A percentile compares a stretch with the other conserved stretches of the same genome.
phyloP scores from a whole-genome alignment of 768 basidiomycete species.

The Ephemerocybe angulata region DNA sequence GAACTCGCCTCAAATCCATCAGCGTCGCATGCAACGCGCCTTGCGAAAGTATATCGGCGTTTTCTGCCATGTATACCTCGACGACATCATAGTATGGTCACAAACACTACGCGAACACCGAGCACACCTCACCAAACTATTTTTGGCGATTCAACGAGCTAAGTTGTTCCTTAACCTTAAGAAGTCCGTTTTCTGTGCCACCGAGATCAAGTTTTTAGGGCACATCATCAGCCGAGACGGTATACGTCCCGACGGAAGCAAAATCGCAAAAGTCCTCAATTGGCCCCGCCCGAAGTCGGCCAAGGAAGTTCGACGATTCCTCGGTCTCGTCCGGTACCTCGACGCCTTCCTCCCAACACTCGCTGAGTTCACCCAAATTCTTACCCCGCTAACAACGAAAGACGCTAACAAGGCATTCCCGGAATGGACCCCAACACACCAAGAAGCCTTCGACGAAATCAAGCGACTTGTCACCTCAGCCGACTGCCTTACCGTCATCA shows the following conservation, averaged over 20 bases:
- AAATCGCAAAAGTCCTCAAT: conserved; percentile 19
- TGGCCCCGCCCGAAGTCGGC: conserved; percentile 18
- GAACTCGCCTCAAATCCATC: conserved; percentile 28
- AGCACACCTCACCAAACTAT: not conserved
- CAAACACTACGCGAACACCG: conserved; percentile 13
- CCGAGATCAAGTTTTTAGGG: conserved; percentile 27
- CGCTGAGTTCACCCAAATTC: not conserved
- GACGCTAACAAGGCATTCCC: conserved; percentile 1
- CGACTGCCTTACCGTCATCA: conserved; percentile 12
- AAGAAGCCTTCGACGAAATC: conserved; percentile 18
- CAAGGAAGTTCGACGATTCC: conserved; percentile 7
- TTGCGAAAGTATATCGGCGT: conserved; percentile 20
- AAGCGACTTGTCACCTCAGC: conserved; percentile 11
- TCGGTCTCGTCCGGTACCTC: conserved; percentile 13
- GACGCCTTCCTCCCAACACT: conserved; percentile 11
- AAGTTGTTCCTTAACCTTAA: conserved; percentile 10
- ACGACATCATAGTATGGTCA: conserved; percentile 26
- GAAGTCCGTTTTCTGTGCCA: conserved; percentile 19
- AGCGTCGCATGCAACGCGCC: conserved; percentile 19
- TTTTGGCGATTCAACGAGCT: conserved; percentile 10
- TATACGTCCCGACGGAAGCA: conserved; percentile 16
- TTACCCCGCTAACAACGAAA: conserved; percentile 1
- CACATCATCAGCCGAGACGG: conserved; percentile 34
- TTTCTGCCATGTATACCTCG: conserved; percentile 24
- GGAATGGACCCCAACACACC: conserved; percentile 10